Conservation (phyloP, 371 early-diverging fungal species). For the Mucor sp. region DNA sequence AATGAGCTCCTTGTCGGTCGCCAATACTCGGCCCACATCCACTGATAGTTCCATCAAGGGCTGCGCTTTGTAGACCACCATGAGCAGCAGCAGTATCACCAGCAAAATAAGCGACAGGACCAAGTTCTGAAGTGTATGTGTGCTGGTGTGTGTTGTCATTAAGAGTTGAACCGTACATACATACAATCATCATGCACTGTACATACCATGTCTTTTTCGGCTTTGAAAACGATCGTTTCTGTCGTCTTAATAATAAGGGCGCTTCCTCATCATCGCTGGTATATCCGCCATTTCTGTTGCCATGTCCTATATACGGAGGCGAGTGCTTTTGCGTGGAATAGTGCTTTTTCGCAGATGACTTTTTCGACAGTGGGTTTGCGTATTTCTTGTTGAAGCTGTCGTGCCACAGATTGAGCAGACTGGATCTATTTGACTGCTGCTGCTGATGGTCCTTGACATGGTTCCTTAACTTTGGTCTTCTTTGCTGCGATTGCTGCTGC, state of each 20-base stretch:
- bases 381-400: slow-evolving; percentile 15
- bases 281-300: slow-evolving; percentile 33
- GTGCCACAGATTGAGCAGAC: slow-evolving; percentile 10
- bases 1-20: slow-evolving; percentile 69
- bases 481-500: slow-evolving; percentile 8
- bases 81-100: not conserved
- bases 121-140: not conserved
- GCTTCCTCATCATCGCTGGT: slow-evolving; percentile 48
- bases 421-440: slow-evolving; percentile 2
- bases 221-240: not conserved
- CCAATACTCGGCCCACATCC: slow-evolving; percentile 60
- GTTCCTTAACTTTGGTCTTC: slow-evolving; percentile 21
- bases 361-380: not conserved
- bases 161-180: not conserved
- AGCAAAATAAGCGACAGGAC: not conserved
- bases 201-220: slow-evolving; percentile 9
- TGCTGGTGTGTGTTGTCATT: not conserved
- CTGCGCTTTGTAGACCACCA: slow-evolving; percentile 27
- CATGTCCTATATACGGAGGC: not conserved
- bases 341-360: not conserved
- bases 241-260: slow-evolving; percentile 27
- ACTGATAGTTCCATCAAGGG: slow-evolving; percentile 55
- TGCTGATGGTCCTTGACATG: slow-evolving; percentile 6
- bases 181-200: not conserved
- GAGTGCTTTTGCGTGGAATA: not conserved